Conservation (phyloP, 805 yeast genomes). For the Yarrowia sp. region DNA sequence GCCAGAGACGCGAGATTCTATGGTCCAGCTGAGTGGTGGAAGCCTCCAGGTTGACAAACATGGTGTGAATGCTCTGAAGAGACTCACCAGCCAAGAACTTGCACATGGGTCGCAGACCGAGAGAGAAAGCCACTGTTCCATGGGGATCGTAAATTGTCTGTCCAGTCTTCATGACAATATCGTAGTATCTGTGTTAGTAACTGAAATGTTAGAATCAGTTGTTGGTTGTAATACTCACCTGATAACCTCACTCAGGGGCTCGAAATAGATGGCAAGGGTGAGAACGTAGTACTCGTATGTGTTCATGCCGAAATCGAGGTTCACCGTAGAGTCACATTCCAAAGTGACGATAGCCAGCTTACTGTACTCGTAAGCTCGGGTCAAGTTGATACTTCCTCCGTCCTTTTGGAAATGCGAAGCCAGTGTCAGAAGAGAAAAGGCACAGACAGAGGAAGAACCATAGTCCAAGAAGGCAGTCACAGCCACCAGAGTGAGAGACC, state of each 20-base stretch:
- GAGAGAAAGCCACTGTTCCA: constrained; percentile 43
- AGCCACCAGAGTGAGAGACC: constrained; percentile 50
- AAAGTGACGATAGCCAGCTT: constrained; percentile 54
- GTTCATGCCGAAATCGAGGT: constrained; percentile 51
- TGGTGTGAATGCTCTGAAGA: constrained; percentile 41
- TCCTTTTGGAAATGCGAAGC: constrained; percentile 50
- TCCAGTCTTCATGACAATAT: constrained; percentile 44
- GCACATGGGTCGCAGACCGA: constrained; percentile 45
- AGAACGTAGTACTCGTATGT: constrained; percentile 55
- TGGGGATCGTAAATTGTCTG: constrained; percentile 44
- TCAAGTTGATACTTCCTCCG: constrained; percentile 49
- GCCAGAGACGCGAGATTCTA: constrained; percentile 44
- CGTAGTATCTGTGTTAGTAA: constrained; percentile 42
- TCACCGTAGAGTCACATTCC: constrained; percentile 49
- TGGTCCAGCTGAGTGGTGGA: constrained; percentile 41
- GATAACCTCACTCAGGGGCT: constrained; percentile 52
- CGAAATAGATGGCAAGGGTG: constrained; percentile 54
- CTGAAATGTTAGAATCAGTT: neutral
- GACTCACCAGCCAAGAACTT: constrained; percentile 45
- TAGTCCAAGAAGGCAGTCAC: constrained; percentile 51
- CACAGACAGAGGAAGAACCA: constrained; percentile 54
- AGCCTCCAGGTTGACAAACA: constrained; percentile 42
- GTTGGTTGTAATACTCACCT: constrained; percentile 44
- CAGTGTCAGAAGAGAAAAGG: constrained; percentile 53
- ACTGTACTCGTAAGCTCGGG: constrained; percentile 54